Base-by-base conservation (phyloP, 805 yeast species). In the Candida insectalens region DNA sequence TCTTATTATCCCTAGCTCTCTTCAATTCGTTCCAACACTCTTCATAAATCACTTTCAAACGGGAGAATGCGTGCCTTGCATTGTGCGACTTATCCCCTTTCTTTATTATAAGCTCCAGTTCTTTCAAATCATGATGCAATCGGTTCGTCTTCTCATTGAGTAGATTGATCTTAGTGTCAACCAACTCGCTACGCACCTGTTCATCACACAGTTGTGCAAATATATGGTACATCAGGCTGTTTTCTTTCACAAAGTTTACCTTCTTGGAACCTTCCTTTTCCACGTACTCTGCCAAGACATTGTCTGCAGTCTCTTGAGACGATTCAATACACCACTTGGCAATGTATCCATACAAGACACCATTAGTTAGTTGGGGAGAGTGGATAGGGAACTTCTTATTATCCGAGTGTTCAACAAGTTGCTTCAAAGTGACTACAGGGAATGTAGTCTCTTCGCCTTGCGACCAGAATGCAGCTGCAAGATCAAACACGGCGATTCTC, bases 131-230 rank as follows among this genome's bases (percentile, higher is more conserved):
- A 1, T 46, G 46, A 13, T 53, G 53, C 37, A 69, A 73, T 7
- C 53, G 56, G 2, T 45, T 40, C 25, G 42, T 36, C 9, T 41
- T 38, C 8, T 33, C 19, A 7, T 37, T 25, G 19, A 74, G 53
- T 14, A 47, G 55, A 15, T 62, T 60, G 1, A 79, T 60, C 12
- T 69, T 69, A 3, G 65, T 69, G 27, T 57, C 62, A 14, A 67
- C 49, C 2, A 58, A 55, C 4, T 64, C 49, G 4, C 69, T 63
- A 40, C 69, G 66, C 19, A 69, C 55, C 45, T 83, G 88, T 5
- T 61, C 55, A 44, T 80, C 81, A 50, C 95, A 82, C 48, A 87
- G 87, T 20, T 65, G 60, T 0, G 88, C 96, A 44, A 81, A 66
- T 3, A 65, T 61, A 39, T 71, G 78, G 47, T 53, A 79, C 5